These are phyloP conservation scores for Sphagnum contortum DNA, from an alignment of 225 moss, liverwort and hornwort genomes.

Conservation along the genomic window DNA sequence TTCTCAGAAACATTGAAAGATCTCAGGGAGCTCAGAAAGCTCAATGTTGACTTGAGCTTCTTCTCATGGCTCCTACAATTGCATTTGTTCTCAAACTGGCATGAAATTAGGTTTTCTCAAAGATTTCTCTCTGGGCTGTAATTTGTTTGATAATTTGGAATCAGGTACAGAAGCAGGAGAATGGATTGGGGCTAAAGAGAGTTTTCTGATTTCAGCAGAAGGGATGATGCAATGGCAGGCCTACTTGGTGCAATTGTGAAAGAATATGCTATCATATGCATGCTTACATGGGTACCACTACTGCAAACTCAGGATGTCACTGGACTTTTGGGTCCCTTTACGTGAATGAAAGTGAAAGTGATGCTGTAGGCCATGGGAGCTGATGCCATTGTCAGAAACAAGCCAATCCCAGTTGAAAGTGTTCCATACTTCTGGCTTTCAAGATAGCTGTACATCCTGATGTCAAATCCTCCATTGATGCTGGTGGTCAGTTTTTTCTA, in stretches of 20 bases:
- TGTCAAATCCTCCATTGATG: conserved; percentile 45
- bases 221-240: conserved; percentile 56
- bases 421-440: conserved; percentile 71
- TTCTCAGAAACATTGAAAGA: background rate
- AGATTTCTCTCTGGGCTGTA: too few species aligned
- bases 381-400: conserved; percentile 80
- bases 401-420: conserved; percentile 56
- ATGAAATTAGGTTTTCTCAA: too few species aligned
- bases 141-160: too few species aligned
- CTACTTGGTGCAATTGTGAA: conserved; percentile 83
- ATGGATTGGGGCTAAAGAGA: background rate
- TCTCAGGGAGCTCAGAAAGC: too few species aligned
- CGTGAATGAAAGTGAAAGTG: conserved; percentile 91
- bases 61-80: too few species aligned
- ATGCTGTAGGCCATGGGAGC: conserved; percentile 77
- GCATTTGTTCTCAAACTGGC: too few species aligned
- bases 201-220: conserved; percentile 24
- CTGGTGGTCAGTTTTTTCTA: conserved; percentile 77
- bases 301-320: conserved; percentile 71
- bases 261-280: conserved; percentile 75
- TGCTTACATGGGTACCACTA: conserved; percentile 83
- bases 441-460: conserved; percentile 34
- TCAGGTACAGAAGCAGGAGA: too few species aligned
- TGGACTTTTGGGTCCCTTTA: conserved; percentile 57
- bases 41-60: too few species aligned